Evolutionary conservation across 257 asterid genomes (phyloP), one percentile per base, ranked within the genome.

Genomic region (Voacanga thouarsii): DNA sequence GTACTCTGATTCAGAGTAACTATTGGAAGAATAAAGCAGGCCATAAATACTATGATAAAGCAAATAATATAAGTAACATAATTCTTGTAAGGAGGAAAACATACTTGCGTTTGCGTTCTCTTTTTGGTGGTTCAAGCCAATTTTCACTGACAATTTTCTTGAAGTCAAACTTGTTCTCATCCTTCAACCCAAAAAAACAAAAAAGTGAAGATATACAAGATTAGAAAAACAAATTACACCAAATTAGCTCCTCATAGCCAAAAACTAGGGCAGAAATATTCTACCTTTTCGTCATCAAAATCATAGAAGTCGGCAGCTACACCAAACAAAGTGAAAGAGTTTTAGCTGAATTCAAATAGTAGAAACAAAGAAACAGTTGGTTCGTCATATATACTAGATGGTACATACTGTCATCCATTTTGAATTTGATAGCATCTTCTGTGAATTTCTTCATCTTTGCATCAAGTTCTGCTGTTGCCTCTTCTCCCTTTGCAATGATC

Each of bases 381-480:
- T 5, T 21, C 8, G 30, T 50, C 39, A 47, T 65, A 41, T n/a
- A n/a, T 9, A 10, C 23, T 50, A 24, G 33, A 37, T 11, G 15
- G 49, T 26, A 74, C 98, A 69, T 89, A 96, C 99, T 79, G 85
- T 96, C 99, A n/a, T 96, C 99, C 99, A 96, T 90, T 83, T 96
- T 96, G 78, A 96, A 96, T 80, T 90, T 92, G 90, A 96, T 93
- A 78, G 99, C 99, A 83, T 96, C 99, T 90, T 96, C 99, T 0
- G 99, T 96, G 79, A 96, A 96, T 82, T 90, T 96, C 80, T 93
- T 96, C 99, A 93, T 96, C 91, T 96, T 96, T 61, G 98, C 99
- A 88, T 93, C 97, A 82, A 96, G 99, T 77, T 90, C 99, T 81
- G 98, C 98, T 47, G 99, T 96, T 71, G 98, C 94, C 87, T 96